Percentiles rank a stretch among this genome's conserved stretches.
Conservation (phyloP, 495 filamentous ascomycete species). For the Aspergillus bertholletiae region DNA sequence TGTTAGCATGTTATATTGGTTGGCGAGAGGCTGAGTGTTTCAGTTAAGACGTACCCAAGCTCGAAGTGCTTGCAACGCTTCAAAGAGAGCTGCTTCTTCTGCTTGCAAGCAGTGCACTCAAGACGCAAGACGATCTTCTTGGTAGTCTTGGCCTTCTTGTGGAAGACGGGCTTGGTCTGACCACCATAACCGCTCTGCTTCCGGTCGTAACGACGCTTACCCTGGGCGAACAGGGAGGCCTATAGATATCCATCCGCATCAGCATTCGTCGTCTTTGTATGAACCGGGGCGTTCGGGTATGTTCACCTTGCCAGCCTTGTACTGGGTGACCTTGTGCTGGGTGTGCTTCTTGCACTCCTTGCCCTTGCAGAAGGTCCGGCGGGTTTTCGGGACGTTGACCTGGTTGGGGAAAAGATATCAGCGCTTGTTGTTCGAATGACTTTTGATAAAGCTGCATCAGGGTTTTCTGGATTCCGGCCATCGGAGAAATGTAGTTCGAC, state of each 20-base stretch:
- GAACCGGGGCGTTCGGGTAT: constrained; percentile 4
- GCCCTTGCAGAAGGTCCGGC: constrained; percentile 93
- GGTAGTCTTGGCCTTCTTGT: constrained; percentile 99
- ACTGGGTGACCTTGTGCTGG: constrained; percentile 93
- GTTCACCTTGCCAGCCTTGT: constrained; percentile 88
- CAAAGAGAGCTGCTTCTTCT: constrained; percentile 94
- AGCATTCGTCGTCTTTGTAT: constrained; percentile 15
- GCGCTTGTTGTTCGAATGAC: constrained; percentile 15
- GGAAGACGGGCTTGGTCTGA: constrained; percentile 99
- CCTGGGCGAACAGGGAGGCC: constrained; percentile 93
- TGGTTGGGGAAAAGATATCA: constrained; percentile 36
- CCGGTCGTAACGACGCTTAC: constrained; percentile 99
- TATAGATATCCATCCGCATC: constrained; percentile 32
- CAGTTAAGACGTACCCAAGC: constrained; percentile 74
- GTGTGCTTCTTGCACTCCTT: constrained; percentile 92
- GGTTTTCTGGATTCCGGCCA: constrained; percentile 5
- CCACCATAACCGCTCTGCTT: constrained; percentile 99
- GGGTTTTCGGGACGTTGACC: constrained; percentile 90
- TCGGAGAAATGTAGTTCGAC: constrained; percentile 11
- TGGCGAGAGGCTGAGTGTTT: not conserved
- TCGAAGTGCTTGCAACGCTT: constrained; percentile 99
- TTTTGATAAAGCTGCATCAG: not conserved
- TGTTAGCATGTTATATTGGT: not conserved
- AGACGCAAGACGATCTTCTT: constrained; percentile 99
- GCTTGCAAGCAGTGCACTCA: constrained; percentile 95